phyloP scores from a whole-genome alignment of 768 basidiomycete species.

The Lactifluus piperatus region DNA sequence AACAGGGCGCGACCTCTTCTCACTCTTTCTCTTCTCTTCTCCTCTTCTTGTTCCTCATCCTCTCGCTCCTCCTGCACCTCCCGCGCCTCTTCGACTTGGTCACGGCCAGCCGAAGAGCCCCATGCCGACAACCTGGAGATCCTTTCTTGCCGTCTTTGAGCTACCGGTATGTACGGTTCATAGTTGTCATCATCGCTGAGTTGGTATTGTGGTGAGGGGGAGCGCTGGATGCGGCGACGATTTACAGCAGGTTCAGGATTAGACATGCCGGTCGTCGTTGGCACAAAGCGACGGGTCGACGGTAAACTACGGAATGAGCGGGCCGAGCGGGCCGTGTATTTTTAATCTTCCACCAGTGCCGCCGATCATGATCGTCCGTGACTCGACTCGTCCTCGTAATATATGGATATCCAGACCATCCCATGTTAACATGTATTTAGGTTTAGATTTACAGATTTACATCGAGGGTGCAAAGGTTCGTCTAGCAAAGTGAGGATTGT shows the following conservation, averaged over 20 bases:
- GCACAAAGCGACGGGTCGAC: too few species aligned
- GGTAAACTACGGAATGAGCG: background rate
- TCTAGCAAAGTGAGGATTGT: too few species aligned
- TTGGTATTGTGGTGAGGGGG: constrained; percentile 52
- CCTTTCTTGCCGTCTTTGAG: constrained; percentile 74
- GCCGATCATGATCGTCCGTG: too few species aligned
- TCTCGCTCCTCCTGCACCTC: constrained; percentile 55
- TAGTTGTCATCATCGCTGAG: constrained; percentile 57
- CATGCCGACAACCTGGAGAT: constrained; percentile 65
- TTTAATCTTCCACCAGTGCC: too few species aligned
- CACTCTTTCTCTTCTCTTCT: constrained; percentile 60
- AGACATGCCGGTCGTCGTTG: constrained; percentile 17
- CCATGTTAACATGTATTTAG: too few species aligned
- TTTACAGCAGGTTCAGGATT: constrained; percentile 33
- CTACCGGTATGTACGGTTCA: constrained; percentile 81
- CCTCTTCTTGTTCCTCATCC: constrained; percentile 75
- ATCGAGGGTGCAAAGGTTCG: too few species aligned
- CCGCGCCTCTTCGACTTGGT: constrained; percentile 37
- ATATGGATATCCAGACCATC: too few species aligned
- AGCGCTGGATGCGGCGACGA: constrained; percentile 42
- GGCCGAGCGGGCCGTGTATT: constrained; percentile 12
- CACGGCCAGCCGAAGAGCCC: constrained; percentile 46
- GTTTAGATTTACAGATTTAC: too few species aligned
- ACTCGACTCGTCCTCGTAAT: too few species aligned
- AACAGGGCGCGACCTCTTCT: constrained; percentile 83